These are phyloP conservation scores for Fusarium chuoi DNA, from an alignment of 2,329 filamentous ascomycete species.

Conservation along the genomic window DNA sequence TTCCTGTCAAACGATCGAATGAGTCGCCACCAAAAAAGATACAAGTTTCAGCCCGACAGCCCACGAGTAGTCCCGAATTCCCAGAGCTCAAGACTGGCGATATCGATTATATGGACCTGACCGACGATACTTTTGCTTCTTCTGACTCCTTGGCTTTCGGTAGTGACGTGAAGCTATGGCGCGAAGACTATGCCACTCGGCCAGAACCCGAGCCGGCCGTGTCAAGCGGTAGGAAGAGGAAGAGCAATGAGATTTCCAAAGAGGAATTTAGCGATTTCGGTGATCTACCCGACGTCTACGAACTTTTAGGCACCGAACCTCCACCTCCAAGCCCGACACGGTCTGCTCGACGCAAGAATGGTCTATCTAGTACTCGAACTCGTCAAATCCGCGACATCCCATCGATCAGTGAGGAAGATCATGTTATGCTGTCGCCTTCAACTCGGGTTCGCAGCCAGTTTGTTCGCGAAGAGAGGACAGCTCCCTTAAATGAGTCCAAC, in stretches of 20 bases:
- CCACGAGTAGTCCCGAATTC: constrained; percentile 47
- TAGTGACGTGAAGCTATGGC: constrained; percentile 55
- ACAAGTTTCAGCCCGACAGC: constrained; percentile 3
- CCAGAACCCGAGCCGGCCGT: constrained; percentile 51
- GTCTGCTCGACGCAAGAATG: constrained; percentile 36
- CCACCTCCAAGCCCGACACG: constrained; percentile 50
- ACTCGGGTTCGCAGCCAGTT: constrained; percentile 32
- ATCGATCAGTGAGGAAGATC: constrained; percentile 35
- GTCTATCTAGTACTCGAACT: constrained; percentile 27
- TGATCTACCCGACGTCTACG: constrained; percentile 65
- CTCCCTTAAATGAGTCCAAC: constrained; percentile 1
- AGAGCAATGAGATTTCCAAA: constrained; percentile 60
- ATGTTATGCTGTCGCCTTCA: constrained; percentile 43
- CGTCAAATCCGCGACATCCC: constrained; percentile 30
- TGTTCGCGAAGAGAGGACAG: constrained; percentile 1
- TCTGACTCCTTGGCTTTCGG: constrained; percentile 51
- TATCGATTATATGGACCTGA: constrained; percentile 55
- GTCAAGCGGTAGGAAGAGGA: constrained; percentile 61
- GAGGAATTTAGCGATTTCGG: constrained; percentile 52
- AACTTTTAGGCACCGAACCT: constrained; percentile 56
- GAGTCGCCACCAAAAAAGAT: constrained; percentile 44
- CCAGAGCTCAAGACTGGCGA: constrained; percentile 50
- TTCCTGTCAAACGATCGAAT: constrained; percentile 19
- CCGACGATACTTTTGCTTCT: constrained; percentile 49
- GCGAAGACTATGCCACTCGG: constrained; percentile 54